phyloP scores from a whole-genome alignment of 108 stramenopile genomes.

The Licmophora abbreviata region DNA sequence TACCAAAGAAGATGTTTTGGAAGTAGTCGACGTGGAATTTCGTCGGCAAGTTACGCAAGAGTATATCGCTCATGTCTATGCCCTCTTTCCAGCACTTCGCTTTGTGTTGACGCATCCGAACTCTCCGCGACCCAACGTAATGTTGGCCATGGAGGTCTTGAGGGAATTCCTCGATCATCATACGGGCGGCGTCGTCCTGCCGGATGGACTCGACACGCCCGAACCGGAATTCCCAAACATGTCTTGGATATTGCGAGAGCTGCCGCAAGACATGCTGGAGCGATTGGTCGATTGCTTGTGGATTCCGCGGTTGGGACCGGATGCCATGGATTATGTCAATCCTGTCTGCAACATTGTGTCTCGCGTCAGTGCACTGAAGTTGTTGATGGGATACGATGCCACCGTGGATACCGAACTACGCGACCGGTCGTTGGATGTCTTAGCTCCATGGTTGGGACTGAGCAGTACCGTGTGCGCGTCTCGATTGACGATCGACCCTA shows the following conservation, averaged over 20 bases:
- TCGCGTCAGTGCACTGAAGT: slow-evolving; percentile 48
- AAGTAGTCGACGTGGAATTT: slow-evolving; percentile 13
- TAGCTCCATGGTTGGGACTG: slow-evolving; percentile 61
- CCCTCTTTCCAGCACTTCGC: slow-evolving; percentile 37
- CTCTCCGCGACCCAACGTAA: slow-evolving; percentile 22
- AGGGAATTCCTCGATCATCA: slow-evolving; percentile 38
- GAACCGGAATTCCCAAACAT: slow-evolving; percentile 22
- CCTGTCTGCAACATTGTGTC: slow-evolving; percentile 59
- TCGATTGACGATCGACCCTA: slow-evolving; percentile 27
- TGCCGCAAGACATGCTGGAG: slow-evolving; percentile 48
- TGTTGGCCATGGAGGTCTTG: slow-evolving; percentile 34
- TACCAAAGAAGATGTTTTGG: slow-evolving; percentile 34
- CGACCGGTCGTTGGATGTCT: slow-evolving; percentile 68
- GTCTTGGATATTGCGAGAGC: slow-evolving; percentile 47
- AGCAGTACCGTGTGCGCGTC: slow-evolving; percentile 42
- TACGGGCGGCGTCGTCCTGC: slow-evolving; percentile 18
- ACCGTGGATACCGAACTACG: slow-evolving; percentile 74
- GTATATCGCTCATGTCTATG: slow-evolving; percentile 16
- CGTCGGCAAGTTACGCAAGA: slow-evolving; percentile 5
- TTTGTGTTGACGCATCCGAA: slow-evolving; percentile 19
- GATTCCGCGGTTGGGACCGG: slow-evolving; percentile 63
- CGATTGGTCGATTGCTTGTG: slow-evolving; percentile 60
- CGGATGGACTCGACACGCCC: slow-evolving; percentile 18
- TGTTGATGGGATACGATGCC: slow-evolving; percentile 60
- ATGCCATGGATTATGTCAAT: slow-evolving; percentile 72